These are phyloP conservation scores for Penicillium cinerascens DNA, from an alignment of 495 filamentous ascomycete species.

Conservation along the genomic window DNA sequence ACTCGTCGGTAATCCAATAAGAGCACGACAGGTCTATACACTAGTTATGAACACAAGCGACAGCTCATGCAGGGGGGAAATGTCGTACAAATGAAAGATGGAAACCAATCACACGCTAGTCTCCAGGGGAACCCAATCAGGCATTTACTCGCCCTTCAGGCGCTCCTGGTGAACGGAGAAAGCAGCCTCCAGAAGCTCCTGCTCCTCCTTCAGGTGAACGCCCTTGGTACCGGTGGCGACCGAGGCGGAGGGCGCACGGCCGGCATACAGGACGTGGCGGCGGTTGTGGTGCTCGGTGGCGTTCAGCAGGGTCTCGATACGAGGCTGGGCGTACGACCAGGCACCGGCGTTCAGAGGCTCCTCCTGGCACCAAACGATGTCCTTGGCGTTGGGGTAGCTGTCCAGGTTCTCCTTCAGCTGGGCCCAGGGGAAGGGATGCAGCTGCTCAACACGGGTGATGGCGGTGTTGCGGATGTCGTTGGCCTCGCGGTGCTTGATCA, in stretches of 20 bases:
- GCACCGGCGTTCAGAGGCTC: slow-evolving; percentile 95
- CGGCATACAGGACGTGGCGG: slow-evolving; percentile 96
- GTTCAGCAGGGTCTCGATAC: slow-evolving; percentile 94
- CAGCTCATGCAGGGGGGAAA: slow-evolving; percentile 30
- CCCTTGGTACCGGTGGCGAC: slow-evolving; percentile 92
- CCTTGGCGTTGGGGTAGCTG: slow-evolving; percentile 91
- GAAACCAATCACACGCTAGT: slow-evolving; percentile 30
- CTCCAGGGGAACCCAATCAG: slow-evolving; percentile 27
- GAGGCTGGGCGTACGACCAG: slow-evolving; percentile 92
- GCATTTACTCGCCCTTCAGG: slow-evolving; percentile 52
- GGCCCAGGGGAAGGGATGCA: slow-evolving; percentile 98
- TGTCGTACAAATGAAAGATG: slow-evolving; percentile 27
- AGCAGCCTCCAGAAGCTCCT: slow-evolving; percentile 78
- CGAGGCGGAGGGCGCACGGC: slow-evolving; percentile 81
- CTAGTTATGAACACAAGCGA: slow-evolving; percentile 24
- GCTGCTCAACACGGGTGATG: slow-evolving; percentile 93
- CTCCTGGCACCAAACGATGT: slow-evolving; percentile 94
- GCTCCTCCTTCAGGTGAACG: slow-evolving; percentile 88
- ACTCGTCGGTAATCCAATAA: slow-evolving; percentile 20
- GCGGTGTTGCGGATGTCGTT: slow-evolving; percentile 82
- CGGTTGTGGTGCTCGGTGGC: slow-evolving; percentile 83
- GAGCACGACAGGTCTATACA: slow-evolving; percentile 30
- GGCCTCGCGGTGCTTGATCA: slow-evolving; percentile 84
- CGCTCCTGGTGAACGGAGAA: slow-evolving; percentile 59
- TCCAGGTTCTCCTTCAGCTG: slow-evolving; percentile 94